These are phyloP conservation scores for Ophiosphaerella herpotricha DNA, from an alignment of 2,329 filamentous ascomycete species.

Conservation along the genomic window DNA sequence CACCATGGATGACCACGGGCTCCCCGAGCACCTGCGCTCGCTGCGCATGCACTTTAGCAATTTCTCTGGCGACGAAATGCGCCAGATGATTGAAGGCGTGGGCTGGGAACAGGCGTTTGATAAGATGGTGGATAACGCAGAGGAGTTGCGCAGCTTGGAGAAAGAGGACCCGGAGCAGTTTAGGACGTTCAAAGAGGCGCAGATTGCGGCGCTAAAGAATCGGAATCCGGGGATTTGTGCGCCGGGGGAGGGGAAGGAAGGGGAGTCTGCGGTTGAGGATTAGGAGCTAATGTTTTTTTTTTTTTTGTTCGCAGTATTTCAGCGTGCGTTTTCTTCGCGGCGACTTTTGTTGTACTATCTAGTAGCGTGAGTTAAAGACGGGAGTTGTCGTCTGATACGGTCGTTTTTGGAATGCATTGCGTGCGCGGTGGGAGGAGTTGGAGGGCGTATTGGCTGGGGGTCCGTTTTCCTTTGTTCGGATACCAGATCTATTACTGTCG, in stretches of 20 bases:
- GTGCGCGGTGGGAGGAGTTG: no score
- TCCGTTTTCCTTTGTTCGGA: no score
- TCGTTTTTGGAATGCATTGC: no score
- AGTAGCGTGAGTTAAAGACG: no score
- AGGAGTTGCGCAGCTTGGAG: slow-evolving; percentile 66
- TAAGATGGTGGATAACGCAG: slow-evolving; percentile 67
- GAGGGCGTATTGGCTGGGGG: no score
- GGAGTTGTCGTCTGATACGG: no score
- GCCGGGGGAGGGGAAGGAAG: slow-evolving; percentile 12
- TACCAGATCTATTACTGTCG: no score
- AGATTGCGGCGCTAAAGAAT: slow-evolving; percentile 46
- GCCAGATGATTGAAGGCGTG: slow-evolving; percentile 58
- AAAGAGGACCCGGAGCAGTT: slow-evolving; percentile 42
- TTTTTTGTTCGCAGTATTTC: no score
- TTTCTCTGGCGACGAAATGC: slow-evolving; percentile 63
- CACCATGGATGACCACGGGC: slow-evolving; percentile 38
- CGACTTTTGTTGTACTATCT: no score
- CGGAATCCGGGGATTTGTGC: slow-evolving; percentile 29
- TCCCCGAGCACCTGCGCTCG: slow-evolving; percentile 54
- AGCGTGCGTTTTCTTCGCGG: no score
- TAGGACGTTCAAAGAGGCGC: slow-evolving; percentile 38
- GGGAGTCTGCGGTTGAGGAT: slow-evolving; percentile 15
- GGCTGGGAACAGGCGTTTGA: slow-evolving; percentile 67
- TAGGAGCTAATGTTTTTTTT: background rate
- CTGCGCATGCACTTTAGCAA: slow-evolving; percentile 68